These are phyloP conservation scores for Sesbania bispinosa DNA, from an alignment of 306 rosid genomes.

Conservation along the genomic window DNA sequence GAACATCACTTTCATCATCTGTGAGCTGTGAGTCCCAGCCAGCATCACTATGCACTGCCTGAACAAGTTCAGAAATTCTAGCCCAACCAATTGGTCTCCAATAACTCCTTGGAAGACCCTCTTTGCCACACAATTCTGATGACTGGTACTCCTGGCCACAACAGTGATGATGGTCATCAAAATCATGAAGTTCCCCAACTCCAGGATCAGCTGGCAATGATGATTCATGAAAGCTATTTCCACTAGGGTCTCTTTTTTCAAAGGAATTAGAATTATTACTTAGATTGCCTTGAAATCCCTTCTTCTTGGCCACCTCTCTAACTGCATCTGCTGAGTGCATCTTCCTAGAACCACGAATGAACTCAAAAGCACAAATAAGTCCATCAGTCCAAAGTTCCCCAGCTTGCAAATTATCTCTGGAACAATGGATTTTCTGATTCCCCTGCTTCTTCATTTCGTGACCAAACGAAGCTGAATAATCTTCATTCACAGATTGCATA, in stretches of 20 bases:
- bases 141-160: too few relatives aligned
- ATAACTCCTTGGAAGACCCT: constrained; percentile 35
- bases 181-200: constrained; percentile 7
- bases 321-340: not conserved
- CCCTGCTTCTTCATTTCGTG: constrained; percentile 31
- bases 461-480: constrained; percentile 8
- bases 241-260: not conserved
- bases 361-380: constrained; percentile 64
- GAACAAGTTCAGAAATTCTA: constrained; percentile 53
- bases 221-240: constrained; percentile 16
- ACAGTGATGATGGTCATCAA: not conserved
- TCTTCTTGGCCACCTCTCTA: constrained; percentile 28
- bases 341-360: constrained; percentile 30
- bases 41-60: constrained; percentile 34
- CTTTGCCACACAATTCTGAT: too few relatives aligned
- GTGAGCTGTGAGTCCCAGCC: constrained; percentile 35
- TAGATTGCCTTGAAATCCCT: constrained; percentile 16
- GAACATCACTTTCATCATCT: constrained; percentile 37
- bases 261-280: not conserved
- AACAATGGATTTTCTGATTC: constrained; percentile 7
- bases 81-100: constrained; percentile 69
- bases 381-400: constrained; percentile 60
- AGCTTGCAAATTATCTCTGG: constrained; percentile 6
- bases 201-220: constrained; percentile 1
- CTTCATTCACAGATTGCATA: not conserved